Evolutionary conservation across 352 stramenopile genomes (phyloP).

Genomic region (Phytophthora niederhauseri): DNA sequence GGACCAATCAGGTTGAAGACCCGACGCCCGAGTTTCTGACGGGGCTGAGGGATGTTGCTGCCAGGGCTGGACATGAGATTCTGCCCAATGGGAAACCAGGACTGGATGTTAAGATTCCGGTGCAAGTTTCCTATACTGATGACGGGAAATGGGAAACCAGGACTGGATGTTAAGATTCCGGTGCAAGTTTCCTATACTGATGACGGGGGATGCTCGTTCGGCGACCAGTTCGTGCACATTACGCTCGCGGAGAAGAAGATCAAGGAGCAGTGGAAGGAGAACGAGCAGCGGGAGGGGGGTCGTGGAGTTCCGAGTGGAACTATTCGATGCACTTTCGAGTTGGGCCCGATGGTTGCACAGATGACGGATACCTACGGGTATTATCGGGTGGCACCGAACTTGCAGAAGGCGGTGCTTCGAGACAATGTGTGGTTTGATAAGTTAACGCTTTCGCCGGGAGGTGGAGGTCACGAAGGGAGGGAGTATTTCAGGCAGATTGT

Average conservation of each 20-base stretch:
- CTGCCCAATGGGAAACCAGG: not conserved
- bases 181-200: not conserved
- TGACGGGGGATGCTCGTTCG: too few species aligned
- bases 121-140: not conserved
- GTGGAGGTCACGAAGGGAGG: not conserved
- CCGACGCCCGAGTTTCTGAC: not conserved
- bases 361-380: not conserved
- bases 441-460: not conserved
- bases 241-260: not conserved
- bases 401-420: not conserved
- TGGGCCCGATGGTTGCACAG: not conserved
- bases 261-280: not conserved
- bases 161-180: not conserved
- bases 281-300: not conserved
- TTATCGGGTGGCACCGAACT: not conserved
- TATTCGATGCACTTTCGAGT: not conserved
- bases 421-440: not conserved
- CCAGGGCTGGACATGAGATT: not conserved
- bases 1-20: not conserved
- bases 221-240: not conserved
- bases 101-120: too few species aligned
- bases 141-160: not conserved
- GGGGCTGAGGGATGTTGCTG: not conserved
- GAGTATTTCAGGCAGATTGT: slow-evolving; percentile 5
- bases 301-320: not conserved